Evolutionary conservation across 2,329 filamentous ascomycete genomes (phyloP), one percentile per base, ranked within the genome.

Genomic region (Talaromyces sp.): DNA sequence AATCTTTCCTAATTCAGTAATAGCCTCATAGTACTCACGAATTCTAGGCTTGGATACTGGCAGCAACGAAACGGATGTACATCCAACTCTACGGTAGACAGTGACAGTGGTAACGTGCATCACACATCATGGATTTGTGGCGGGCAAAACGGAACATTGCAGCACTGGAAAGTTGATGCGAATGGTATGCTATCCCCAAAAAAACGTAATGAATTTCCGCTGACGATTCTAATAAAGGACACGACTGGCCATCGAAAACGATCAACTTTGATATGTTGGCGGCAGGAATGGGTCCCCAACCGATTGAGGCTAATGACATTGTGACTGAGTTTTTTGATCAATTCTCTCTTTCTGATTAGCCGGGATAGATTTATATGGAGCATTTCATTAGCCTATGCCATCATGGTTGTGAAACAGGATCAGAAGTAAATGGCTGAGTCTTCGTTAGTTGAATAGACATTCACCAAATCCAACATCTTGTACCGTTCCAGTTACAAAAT

Each of bases 221-320:
- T 47, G 14, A 47, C 45, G n/a, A 47, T 14, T 3, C 22, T 27
- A 19, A 45, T 13, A 13, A 33, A 77, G 74, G 79, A 22, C 81
- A 83, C 66, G 77, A 75, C 62, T 83, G 82, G 81, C 76, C 81
- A 7, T 81, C 80, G 35, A 81, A 78, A 4, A 76, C 79, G 54
- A 74, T 75, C 61, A 83, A 82, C 69, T 76, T 82, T 63, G 80
- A 79, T 4, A 79, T 82, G 68, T 68, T 79, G 11, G 74, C 77
- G 0, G 76, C 76, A 2, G 75, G 73, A 0, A 75, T 81, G 64
- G 72, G 72, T 0, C 80, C 80, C 1, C 78, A 79, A 5, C 75
- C 79, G 41, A 79, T 83, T 27, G 70, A 80, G 49, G 81, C 80
- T 1, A 82, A 77, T 58, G 73, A 75, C 35, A 75, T 83, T 41